These are phyloP conservation scores for Aspergillus viridinutans DNA, from an alignment of 2,329 filamentous ascomycete species.

Conservation along the genomic window DNA sequence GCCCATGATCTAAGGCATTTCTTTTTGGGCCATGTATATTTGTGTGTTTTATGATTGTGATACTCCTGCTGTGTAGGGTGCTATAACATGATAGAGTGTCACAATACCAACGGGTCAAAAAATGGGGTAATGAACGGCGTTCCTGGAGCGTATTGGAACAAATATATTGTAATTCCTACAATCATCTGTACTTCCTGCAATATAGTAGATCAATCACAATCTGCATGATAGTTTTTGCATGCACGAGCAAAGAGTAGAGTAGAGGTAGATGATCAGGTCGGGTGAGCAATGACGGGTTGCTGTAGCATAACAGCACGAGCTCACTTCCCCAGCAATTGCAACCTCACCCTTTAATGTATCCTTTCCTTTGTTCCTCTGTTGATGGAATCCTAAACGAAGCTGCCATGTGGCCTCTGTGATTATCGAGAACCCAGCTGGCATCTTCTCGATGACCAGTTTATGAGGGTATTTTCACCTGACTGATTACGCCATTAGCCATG, in stretches of 20 bases:
- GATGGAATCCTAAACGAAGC: neutral
- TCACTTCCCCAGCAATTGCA: neutral
- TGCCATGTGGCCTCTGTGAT: neutral
- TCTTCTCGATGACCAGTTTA: neutral
- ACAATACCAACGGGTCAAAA: neutral
- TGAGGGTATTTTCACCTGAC: neutral
- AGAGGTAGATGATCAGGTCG: slow-evolving; percentile 14
- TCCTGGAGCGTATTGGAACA: neutral
- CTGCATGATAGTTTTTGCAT: neutral
- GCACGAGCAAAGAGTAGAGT: slow-evolving; percentile 3
- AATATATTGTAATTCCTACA: neutral
- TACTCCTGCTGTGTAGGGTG: neutral
- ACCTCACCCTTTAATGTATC: neutral
- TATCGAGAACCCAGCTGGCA: neutral
- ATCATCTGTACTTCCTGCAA: neutral
- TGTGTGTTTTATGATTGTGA: neutral
- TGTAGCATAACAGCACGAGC: neutral
- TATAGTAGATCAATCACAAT: neutral
- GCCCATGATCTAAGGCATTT: slow-evolving; percentile 52
- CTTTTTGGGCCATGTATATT: neutral
- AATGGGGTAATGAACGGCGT: neutral
- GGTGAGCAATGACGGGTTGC: slow-evolving; percentile 8
- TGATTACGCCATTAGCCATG: neutral
- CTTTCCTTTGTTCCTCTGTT: neutral
- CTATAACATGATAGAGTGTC: neutral